Evolutionary conservation across 2,329 filamentous ascomycete genomes (phyloP), one percentile per base, ranked within the genome.

Genomic region (Moelleriella libera): DNA sequence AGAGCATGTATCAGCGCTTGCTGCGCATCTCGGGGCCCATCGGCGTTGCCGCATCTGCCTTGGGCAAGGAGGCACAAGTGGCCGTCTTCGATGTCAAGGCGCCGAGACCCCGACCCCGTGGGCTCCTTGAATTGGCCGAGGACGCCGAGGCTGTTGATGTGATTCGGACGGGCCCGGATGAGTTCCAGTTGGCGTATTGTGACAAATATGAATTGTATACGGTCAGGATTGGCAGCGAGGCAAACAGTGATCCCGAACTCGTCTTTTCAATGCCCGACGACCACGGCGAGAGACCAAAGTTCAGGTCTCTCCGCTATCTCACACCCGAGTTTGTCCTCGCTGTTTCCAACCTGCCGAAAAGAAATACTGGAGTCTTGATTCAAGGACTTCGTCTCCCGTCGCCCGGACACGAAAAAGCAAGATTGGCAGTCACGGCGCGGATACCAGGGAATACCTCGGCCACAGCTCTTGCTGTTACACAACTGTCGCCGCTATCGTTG

Each of bases 141-240:
- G 78, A 83, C 58, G 80, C 80, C 1, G 78, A 78, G 57, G 85
- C 88, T 60, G 56, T 88, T 45, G 85, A 89, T 59, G 71, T 88
- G 43, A 45, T 66, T 5, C 80, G 85, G 62, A 75, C 71, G 6
- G 74, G 72, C 11, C 69, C 76, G 12, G 71, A 76, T 37, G 68
- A 75, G 40, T 92, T 84, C 61, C 75, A 82, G 54, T 68, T 96
- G 47, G 82, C 82, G 3, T 96, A 88, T 63, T 89, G 85, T 63
- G 81, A 84, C 56, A 81, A 87, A 53, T 71, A 83, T 58, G 80
- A 88, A 54, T 73, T 97, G 45, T 84, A 81, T 63, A 67, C 83
- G 37, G 72, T 85, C 55, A 75, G 76, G 32, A 64, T 87, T 41
- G 69, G 62, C 54, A 68, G 60, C 54, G 72, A 68, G 57, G 64